Conservation (phyloP, 352 stramenopile genomes). For the Pythium utonaiense region DNA sequence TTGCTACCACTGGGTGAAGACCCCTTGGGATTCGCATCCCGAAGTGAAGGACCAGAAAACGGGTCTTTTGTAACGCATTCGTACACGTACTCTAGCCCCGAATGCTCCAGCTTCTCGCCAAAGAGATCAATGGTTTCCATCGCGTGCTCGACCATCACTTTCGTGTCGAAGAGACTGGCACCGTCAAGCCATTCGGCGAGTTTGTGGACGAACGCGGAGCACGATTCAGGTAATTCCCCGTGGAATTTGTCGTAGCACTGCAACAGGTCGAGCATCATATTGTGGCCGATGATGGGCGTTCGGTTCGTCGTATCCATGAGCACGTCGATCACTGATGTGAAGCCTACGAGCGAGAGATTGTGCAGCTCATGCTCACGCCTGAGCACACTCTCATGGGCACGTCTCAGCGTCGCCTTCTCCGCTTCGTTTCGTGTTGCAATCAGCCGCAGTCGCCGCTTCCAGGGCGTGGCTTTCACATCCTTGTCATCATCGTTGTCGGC, state of each 20-base stretch:
- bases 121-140: slow-evolving; percentile 67
- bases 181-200: slow-evolving; percentile 47
- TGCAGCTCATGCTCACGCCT: slow-evolving; percentile 35
- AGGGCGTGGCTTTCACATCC: slow-evolving; percentile 38
- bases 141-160: slow-evolving; percentile 58
- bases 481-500: slow-evolving; percentile 43
- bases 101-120: slow-evolving; percentile 52
- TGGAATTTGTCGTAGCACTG: slow-evolving; percentile 82
- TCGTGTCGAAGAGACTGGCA: slow-evolving; percentile 64
- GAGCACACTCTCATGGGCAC: slow-evolving; percentile 10
- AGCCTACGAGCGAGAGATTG: slow-evolving; percentile 58
- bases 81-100: slow-evolving; percentile 62
- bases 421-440: slow-evolving; percentile 22
- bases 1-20: neutral
- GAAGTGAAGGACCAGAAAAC: slow-evolving; percentile 54
- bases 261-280: slow-evolving; percentile 78
- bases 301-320: slow-evolving; percentile 36
- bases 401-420: neutral
- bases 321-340: slow-evolving; percentile 60
- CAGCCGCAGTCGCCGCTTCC: slow-evolving; percentile 62
- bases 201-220: slow-evolving; percentile 54
- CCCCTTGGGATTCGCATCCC: neutral
- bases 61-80: slow-evolving; percentile 52
- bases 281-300: slow-evolving; percentile 63
- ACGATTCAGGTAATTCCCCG: slow-evolving; percentile 44